A percentile compares a stretch with the other conserved stretches of the same genome.
Conservation (phyloP, 1,284 basidiomycete species). For the Tilletia setariae region DNA sequence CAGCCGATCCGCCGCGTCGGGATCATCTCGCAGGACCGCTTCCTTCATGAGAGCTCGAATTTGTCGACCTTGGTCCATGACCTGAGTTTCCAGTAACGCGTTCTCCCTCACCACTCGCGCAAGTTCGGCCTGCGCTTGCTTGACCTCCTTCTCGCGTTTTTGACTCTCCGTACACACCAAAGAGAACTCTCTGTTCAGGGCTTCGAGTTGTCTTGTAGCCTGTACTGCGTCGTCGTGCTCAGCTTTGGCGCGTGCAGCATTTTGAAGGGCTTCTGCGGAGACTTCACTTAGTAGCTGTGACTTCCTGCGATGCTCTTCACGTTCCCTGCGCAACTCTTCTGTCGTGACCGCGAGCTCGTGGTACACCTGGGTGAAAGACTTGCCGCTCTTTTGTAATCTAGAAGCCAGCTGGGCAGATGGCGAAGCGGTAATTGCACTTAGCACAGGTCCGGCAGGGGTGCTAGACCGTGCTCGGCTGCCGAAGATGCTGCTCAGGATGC, state of each 20-base stretch:
- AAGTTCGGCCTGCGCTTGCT: conserved; percentile 60
- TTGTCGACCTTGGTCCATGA: conserved; percentile 82
- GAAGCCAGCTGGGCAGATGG: conserved; percentile 81
- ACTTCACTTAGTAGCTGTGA: conserved; percentile 43
- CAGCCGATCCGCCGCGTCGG: conserved; percentile 70
- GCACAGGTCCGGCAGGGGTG: conserved; percentile 12
- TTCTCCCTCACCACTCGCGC: conserved; percentile 61
- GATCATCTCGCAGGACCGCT: conserved; percentile 74
- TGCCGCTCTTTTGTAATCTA: conserved; percentile 71
- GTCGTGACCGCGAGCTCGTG: conserved; percentile 80
- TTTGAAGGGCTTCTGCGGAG: conserved; percentile 47
- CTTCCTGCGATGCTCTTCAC: conserved; percentile 50
- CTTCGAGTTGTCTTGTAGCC: conserved; percentile 4
- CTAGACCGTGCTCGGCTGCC: not conserved
- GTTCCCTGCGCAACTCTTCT: conserved; percentile 73
- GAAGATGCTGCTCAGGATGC: not conserved
- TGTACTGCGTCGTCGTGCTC: conserved; percentile 43
- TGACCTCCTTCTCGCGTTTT: conserved; percentile 60
- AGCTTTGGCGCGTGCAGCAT: conserved; percentile 45
- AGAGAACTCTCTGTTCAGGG: conserved; percentile 3
- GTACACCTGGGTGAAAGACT: conserved; percentile 85
- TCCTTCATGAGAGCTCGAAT: conserved; percentile 75
- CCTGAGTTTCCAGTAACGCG: conserved; percentile 64
- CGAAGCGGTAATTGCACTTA: conserved; percentile 26
- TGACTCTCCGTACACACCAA: conserved; percentile 31